Conservation (phyloP, 805 yeast genomes). For the Candida montana region DNA sequence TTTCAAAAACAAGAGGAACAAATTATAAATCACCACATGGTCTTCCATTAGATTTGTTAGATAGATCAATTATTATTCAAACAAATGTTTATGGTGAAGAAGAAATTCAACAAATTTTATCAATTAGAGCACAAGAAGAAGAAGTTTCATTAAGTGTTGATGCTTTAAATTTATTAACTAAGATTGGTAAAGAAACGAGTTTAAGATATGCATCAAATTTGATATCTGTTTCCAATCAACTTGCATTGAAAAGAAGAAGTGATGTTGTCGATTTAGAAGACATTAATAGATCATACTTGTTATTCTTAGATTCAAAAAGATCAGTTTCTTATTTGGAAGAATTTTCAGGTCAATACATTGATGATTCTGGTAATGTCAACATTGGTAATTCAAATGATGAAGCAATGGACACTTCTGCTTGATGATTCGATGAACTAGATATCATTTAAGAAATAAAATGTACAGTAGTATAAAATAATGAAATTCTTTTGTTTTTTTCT, state of each 20-base stretch:
- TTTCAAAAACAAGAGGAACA: slow-evolving; percentile 91
- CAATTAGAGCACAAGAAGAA: slow-evolving; percentile 91
- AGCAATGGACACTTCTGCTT: slow-evolving; percentile 35
- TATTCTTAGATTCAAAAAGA: slow-evolving; percentile 85
- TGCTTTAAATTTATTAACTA: slow-evolving; percentile 81
- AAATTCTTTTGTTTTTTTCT: not conserved
- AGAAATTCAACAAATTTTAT: slow-evolving; percentile 79
- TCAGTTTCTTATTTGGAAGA: slow-evolving; percentile 82
- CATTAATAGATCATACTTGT: slow-evolving; percentile 77
- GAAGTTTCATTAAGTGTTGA: slow-evolving; percentile 80
- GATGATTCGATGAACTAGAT: not conserved
- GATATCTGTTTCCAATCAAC: slow-evolving; percentile 83
- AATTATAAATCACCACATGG: slow-evolving; percentile 95
- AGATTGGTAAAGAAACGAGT: slow-evolving; percentile 85
- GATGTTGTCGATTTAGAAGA: slow-evolving; percentile 69
- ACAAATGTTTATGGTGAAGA: slow-evolving; percentile 73
- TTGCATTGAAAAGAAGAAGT: slow-evolving; percentile 77
- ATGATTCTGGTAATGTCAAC: slow-evolving; percentile 69
- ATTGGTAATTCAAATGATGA: slow-evolving; percentile 38
- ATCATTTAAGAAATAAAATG: not conserved
- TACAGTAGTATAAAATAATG: not conserved
- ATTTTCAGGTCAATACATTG: slow-evolving; percentile 61
- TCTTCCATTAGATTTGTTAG: slow-evolving; percentile 90
- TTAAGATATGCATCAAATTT: slow-evolving; percentile 90
- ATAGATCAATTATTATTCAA: slow-evolving; percentile 88